Percentiles rank a stretch among this genome's conserved stretches.
Conservation (phyloP, 228 moss, liverwort and hornwort genomes). For the Sphagnum magellanicum region DNA sequence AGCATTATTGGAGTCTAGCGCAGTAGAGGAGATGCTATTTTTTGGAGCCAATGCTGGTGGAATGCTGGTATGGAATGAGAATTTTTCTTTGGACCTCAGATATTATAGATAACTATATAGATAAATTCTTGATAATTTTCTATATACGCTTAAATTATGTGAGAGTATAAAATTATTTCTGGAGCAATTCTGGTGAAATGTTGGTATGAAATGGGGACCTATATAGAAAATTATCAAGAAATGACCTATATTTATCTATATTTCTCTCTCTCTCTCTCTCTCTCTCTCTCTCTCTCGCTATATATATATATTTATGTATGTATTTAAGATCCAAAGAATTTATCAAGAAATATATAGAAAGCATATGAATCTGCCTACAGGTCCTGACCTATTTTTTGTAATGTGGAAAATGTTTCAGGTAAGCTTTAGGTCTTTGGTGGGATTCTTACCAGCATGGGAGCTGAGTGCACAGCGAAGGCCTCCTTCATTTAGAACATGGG, state of each 20-base stretch:
- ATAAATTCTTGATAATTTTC: neutral
- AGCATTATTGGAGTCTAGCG: slow-evolving; percentile 50
- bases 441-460: slow-evolving; percentile 64
- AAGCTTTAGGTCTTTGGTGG: slow-evolving; percentile 62
- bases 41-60: slow-evolving; percentile 45
- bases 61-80: slow-evolving; percentile 41
- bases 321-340: neutral
- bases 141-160: neutral
- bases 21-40: slow-evolving; percentile 45
- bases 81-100: neutral
- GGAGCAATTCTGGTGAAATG: neutral
- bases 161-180: neutral
- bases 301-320: too few species aligned
- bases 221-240: neutral
- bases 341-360: neutral
- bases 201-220: neutral
- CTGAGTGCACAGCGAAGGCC: slow-evolving; percentile 49
- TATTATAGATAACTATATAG: neutral
- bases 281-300: too few species aligned
- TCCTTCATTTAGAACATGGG: slow-evolving; percentile 53
- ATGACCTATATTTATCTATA: neutral
- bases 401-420: slow-evolving; percentile 18
- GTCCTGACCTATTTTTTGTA: too few species aligned
- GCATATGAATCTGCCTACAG: too few species aligned
- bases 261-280: too few species aligned